Percentiles rank a stretch among this genome's conserved stretches.
phyloP scores from a whole-genome alignment of 371 early-diverging fungal genomes.

The Capniomyces stellatus region DNA sequence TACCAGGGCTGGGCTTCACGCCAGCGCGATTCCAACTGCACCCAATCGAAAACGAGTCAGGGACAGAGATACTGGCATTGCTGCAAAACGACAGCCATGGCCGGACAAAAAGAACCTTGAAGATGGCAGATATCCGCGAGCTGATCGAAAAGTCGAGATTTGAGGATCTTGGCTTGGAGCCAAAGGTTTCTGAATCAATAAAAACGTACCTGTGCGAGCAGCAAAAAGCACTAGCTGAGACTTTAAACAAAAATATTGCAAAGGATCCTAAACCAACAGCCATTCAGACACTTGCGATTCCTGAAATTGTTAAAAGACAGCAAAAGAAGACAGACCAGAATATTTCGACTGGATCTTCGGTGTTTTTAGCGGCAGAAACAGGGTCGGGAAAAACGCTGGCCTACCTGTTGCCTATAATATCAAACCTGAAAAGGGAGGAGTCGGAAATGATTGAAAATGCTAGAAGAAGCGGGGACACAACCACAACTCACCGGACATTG shows the following conservation, averaged over 20 bases:
- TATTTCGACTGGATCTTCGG: neutral
- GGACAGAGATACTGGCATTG: slow-evolving; percentile 12
- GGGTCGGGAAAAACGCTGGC: slow-evolving; percentile 98
- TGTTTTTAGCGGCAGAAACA: slow-evolving; percentile 82
- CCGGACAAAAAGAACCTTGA: slow-evolving; percentile 1
- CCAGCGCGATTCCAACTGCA: slow-evolving; percentile 18
- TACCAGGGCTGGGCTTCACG: slow-evolving; percentile 20
- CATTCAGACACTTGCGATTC: slow-evolving; percentile 81
- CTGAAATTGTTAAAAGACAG: slow-evolving; percentile 32
- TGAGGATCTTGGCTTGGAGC: slow-evolving; percentile 14
- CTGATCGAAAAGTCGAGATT: slow-evolving; percentile 6
- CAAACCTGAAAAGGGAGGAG: slow-evolving; percentile 50
- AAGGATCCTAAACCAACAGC: slow-evolving; percentile 44
- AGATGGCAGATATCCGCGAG: slow-evolving; percentile 9
- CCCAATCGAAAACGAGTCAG: slow-evolving; percentile 15
- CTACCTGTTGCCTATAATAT: slow-evolving; percentile 74
- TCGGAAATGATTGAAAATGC: neutral
- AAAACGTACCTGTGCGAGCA: slow-evolving; percentile 14
- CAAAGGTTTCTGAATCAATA: slow-evolving; percentile 22
- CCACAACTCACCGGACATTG: neutral
- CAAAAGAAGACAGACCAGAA: neutral
- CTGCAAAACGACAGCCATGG: neutral
- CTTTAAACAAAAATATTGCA: neutral
- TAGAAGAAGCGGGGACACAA: neutral
- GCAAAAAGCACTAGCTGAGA: neutral